These are phyloP conservation scores for Pleurotus djamor DNA, from an alignment of 768 basidiomycete genomes.

Conservation along the genomic window DNA sequence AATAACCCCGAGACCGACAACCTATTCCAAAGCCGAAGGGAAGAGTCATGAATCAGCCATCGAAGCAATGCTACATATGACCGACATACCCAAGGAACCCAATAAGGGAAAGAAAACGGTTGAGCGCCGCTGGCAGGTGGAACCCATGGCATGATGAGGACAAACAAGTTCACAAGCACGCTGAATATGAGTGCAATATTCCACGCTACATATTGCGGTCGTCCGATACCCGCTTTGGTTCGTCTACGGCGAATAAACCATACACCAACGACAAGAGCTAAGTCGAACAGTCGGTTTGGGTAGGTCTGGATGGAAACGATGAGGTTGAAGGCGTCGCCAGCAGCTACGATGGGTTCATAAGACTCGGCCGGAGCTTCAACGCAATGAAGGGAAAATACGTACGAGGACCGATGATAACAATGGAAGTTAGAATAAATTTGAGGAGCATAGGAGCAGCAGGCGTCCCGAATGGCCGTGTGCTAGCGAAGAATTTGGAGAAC, in stretches of 20 bases:
- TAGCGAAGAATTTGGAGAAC: conserved; percentile 43
- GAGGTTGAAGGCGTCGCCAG: conserved; percentile 42
- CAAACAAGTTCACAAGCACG: conserved; percentile 33
- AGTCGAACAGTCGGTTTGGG: conserved; percentile 32
- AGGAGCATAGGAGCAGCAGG: conserved; percentile 40
- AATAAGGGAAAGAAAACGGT: neutral
- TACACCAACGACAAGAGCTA: conserved; percentile 30
- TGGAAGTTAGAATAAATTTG: conserved; percentile 32
- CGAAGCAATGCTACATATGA: neutral
- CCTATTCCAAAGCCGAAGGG: neutral
- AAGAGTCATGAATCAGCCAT: neutral
- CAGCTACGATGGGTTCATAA: conserved; percentile 10
- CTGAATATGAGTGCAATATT: conserved; percentile 30
- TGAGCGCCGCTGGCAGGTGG: conserved; percentile 29
- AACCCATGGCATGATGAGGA: conserved; percentile 39
- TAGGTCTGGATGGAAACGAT: conserved; percentile 39
- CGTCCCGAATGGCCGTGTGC: conserved; percentile 46
- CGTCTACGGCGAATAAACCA: conserved; percentile 32
- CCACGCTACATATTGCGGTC: conserved; percentile 33
- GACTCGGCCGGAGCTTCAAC: no score
- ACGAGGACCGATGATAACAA: conserved; percentile 38
- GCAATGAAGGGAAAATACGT: neutral
- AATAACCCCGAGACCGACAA: neutral
- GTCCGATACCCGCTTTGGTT: conserved; percentile 24
- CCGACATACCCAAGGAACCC: neutral